A percentile compares a stretch with the other conserved stretches of the same genome.
These are phyloP conservation scores for Colletotrichum eleusines DNA, from an alignment of 2,329 filamentous ascomycete species.

Conservation along the genomic window DNA sequence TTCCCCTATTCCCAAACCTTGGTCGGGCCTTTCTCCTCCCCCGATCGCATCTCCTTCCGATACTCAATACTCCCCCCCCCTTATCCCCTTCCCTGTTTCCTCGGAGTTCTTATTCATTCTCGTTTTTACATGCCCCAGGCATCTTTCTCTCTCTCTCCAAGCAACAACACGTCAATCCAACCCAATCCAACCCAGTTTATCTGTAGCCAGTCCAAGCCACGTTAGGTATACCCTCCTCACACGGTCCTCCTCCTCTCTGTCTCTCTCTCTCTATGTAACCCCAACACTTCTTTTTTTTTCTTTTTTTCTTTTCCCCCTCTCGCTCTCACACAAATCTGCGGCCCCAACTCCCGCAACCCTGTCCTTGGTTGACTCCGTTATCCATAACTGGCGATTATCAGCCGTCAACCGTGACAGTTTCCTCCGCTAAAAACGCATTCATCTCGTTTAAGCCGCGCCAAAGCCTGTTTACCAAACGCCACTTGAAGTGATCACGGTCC, in stretches of 20 bases:
- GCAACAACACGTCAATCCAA: slow-evolving; percentile 22
- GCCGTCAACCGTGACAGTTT: slow-evolving; percentile 14
- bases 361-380: neutral
- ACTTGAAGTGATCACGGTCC: slow-evolving; percentile 28
- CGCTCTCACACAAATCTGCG: neutral
- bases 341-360: slow-evolving; percentile 9
- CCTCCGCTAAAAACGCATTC: slow-evolving; percentile 30
- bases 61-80: slow-evolving; percentile 1
- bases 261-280: neutral
- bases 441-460: slow-evolving; percentile 33
- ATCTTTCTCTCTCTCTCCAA: too few species aligned
- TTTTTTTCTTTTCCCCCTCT: neutral
- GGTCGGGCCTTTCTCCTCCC: slow-evolving; percentile 15
- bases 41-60: slow-evolving; percentile 9
- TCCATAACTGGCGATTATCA: neutral
- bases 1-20: slow-evolving; percentile 25
- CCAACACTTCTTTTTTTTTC: slow-evolving; percentile 1
- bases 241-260: slow-evolving; percentile 10
- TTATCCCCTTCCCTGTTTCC: slow-evolving; percentile 2
- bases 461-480: slow-evolving; percentile 27
- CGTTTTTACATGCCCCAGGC: slow-evolving; percentile 10
- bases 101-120: slow-evolving; percentile 8
- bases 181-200: slow-evolving; percentile 11
- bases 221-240: neutral
- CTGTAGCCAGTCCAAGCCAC: neutral